These are phyloP conservation scores for Aspergillus sp. DNA, from an alignment of 2,329 filamentous ascomycete species.

Conservation along the genomic window DNA sequence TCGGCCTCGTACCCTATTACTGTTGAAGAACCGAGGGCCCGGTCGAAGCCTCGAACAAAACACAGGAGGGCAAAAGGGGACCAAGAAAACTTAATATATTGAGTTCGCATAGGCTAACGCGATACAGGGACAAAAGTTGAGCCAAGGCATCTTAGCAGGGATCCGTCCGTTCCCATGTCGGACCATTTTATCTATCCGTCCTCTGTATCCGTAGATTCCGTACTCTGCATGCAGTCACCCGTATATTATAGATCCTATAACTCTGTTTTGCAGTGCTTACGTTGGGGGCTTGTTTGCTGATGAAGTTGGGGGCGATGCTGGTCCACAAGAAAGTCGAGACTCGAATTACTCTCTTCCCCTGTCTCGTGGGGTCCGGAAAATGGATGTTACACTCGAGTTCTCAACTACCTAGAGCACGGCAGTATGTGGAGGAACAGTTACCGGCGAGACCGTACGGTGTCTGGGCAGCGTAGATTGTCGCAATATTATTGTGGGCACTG, in stretches of 20 bases:
- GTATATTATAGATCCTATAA: no score
- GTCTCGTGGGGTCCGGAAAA: conserved; percentile 1
- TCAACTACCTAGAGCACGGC: not conserved
- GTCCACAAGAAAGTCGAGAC: not conserved
- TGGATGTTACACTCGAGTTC: not conserved
- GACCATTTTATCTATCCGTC: no score
- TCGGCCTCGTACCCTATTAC: not conserved
- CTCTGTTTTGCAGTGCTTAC: no score
- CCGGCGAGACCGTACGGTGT: no score
- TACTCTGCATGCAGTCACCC: no score
- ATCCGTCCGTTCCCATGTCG: not conserved
- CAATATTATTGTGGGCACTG: no score
- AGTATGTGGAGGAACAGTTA: no score
- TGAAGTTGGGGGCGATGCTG: not conserved
- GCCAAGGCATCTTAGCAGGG: not conserved
- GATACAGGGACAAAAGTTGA: not conserved
- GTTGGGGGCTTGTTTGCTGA: not conserved
- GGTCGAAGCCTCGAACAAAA: no score
- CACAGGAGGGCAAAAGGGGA: not conserved
- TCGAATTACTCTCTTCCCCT: not conserved
- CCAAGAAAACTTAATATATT: not conserved
- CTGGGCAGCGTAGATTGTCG: no score
- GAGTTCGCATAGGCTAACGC: not conserved
- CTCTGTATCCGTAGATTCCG: no score
- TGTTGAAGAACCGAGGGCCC: not conserved